Evolutionary conservation across 805 yeast genomes (phyloP), one percentile per base, ranked within the genome.

Genomic region (Hanseniaspora vineae): DNA sequence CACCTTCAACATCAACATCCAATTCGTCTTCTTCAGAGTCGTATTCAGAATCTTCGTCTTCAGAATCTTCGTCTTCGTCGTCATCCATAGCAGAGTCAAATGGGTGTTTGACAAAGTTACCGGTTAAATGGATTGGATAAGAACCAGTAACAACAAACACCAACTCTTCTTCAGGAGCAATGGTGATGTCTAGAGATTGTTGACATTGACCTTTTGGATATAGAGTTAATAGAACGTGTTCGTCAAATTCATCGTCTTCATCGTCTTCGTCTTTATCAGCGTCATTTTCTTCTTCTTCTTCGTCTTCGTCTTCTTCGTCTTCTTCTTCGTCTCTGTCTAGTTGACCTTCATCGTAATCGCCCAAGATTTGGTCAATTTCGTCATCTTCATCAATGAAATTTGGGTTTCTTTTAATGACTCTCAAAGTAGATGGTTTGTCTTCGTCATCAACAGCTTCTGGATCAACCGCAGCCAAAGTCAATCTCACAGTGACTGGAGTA

Each of bases 41-140:
- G 44, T 66, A 70, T 42, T 66, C 70, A 19, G 71, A 77, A 47
- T 70, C 76, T 46, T 64, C 72, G 29, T 70, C 76, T 46, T 71
- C 78, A 50, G 72, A 77, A 47, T 77, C 82, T 42, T 72, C 78
- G n/a, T 77, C 82, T 42, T 72, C 78, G n/a, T 47, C 47, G 18
- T 18, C 10, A 46, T 52, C 54, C 33, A 55, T 46, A 42, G 62
- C 60, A 11, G 62, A 56, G 61, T 89, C 96, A 60, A 80, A 86
- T 66, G 97, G 97, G 68, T 89, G 96, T 67, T 85, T 95, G 62
- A 92, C 82, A 70, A 82, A 88, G 81, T 92, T 90, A 73, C 99
- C 99, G 56, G 85, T 74, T 58, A 92, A 72, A 66, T 90, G 94
- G 55, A 92, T 75, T 55, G 95, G 84, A 73, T 88, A 90, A 29